Percentiles rank a stretch among this genome's conserved stretches.
phyloP scores from a whole-genome alignment of 768 basidiomycete genomes.

The Cystobasidium tubakii region DNA sequence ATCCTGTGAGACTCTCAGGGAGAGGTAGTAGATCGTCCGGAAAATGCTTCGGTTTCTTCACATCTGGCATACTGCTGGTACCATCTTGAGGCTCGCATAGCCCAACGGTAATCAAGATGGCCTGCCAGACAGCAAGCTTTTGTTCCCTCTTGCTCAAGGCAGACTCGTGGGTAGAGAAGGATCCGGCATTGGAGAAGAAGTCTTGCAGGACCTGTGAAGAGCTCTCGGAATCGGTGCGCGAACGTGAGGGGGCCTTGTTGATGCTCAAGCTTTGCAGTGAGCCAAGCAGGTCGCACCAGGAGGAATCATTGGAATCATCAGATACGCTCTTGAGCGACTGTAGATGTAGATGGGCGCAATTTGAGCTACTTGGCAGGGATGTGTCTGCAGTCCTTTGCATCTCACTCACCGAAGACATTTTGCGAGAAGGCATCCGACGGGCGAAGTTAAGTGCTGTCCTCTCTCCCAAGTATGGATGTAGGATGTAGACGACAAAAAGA shows the following conservation, averaged over 20 bases:
- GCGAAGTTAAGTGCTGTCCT: too few relatives aligned
- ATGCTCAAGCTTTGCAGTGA: not conserved
- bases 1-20: not conserved
- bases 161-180: not conserved
- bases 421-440: slow-evolving; percentile 2
- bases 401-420: not conserved
- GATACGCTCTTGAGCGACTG: not conserved
- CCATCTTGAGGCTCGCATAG: not conserved
- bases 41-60: not conserved
- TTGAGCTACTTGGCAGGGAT: not conserved
- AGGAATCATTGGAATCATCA: not conserved
- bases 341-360: not conserved
- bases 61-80: not conserved
- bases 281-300: not conserved
- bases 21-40: not conserved
- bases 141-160: not conserved
- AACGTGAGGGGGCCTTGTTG: not conserved
- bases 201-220: not conserved
- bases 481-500: too few relatives aligned
- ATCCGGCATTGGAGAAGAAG: not conserved
- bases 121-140: not conserved
- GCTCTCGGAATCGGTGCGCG: not conserved
- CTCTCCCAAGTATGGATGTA: too few relatives aligned
- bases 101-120: not conserved
- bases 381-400: too few relatives aligned